Conservation (phyloP, 108 stramenopile genomes). For the Nitzschia sp. region DNA sequence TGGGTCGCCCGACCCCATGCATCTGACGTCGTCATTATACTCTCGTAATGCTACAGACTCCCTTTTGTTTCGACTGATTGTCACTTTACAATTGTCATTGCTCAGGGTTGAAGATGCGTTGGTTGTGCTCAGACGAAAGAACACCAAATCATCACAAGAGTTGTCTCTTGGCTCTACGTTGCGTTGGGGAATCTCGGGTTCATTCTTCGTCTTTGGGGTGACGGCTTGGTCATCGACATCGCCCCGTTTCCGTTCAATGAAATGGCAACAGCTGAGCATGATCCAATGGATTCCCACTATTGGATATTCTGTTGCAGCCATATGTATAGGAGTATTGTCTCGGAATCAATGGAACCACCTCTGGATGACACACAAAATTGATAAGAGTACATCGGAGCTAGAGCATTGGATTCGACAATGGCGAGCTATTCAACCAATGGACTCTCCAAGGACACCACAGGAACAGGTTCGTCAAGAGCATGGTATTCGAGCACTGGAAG, state of each 20-base stretch:
- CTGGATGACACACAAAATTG: slow-evolving; percentile 61
- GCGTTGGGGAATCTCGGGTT: too few relatives aligned
- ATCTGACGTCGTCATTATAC: slow-evolving; percentile 4
- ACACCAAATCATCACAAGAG: slow-evolving; percentile 4
- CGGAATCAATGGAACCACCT: slow-evolving; percentile 5
- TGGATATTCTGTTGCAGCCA: neutral
- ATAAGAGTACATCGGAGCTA: slow-evolving; percentile 41
- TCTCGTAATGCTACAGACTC: slow-evolving; percentile 49
- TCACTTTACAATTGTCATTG: slow-evolving; percentile 66
- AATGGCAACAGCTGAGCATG: too few relatives aligned
- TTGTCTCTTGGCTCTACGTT: neutral
- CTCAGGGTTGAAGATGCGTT: slow-evolving; percentile 74
- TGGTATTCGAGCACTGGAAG: neutral
- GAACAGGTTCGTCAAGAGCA: slow-evolving; percentile 8
- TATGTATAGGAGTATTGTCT: neutral
- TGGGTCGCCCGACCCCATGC: too few relatives aligned
- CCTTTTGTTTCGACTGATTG: slow-evolving; percentile 74
- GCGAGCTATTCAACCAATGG: slow-evolving; percentile 17
- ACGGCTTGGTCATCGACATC: too few relatives aligned
- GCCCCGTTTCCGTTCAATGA: too few relatives aligned
- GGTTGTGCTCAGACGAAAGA: slow-evolving; percentile 32
- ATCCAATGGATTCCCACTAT: neutral
- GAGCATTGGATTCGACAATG: slow-evolving; percentile 64
- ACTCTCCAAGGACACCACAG: slow-evolving; percentile 3
- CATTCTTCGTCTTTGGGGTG: too few relatives aligned